Conservation (phyloP, 306 rosid species). For the Cucumis cinereus region DNA sequence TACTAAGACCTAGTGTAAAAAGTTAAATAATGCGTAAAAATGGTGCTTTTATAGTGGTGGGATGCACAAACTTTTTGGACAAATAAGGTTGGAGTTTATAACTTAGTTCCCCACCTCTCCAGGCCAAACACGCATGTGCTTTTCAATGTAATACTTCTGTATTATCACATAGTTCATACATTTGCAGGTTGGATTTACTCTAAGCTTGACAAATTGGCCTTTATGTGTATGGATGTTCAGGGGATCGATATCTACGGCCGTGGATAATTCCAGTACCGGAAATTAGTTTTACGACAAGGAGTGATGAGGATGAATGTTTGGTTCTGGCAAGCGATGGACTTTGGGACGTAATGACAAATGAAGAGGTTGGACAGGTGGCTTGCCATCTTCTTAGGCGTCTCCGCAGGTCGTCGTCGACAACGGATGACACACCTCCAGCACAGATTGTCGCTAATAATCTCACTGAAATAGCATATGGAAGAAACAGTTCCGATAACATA, state of each 20-base stretch:
- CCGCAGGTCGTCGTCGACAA: constrained; percentile 23
- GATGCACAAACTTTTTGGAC: too few relatives aligned
- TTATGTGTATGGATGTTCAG: constrained; percentile 25
- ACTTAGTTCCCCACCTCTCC: too few relatives aligned
- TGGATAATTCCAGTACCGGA: constrained; percentile 87
- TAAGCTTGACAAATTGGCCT: not conserved
- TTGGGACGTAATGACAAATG: constrained; percentile 78
- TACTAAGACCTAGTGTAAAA: too few relatives aligned
- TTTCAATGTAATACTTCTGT: not conserved
- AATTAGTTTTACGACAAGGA: constrained; percentile 47
- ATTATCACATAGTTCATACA: not conserved
- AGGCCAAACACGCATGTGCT: not conserved
- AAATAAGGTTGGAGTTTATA: too few relatives aligned
- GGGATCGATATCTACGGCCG: constrained; percentile 68
- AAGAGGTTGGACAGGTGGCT: constrained; percentile 72
- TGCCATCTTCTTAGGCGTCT: constrained; percentile 53
- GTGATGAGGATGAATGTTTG: constrained; percentile 67
- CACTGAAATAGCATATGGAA: constrained; percentile 56
- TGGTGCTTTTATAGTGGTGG: too few relatives aligned
- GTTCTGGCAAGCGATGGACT: constrained; percentile 79
- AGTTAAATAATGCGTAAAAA: too few relatives aligned
- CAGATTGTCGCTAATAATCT: constrained; percentile 62
- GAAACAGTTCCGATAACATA: constrained; percentile 62
- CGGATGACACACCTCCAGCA: constrained; percentile 41
- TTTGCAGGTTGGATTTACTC: not conserved